Percentiles rank a stretch among this genome's conserved stretches.
These are phyloP conservation scores for Phytophthora cajani DNA, from an alignment of 352 stramenopile genomes.

Conservation along the genomic window DNA sequence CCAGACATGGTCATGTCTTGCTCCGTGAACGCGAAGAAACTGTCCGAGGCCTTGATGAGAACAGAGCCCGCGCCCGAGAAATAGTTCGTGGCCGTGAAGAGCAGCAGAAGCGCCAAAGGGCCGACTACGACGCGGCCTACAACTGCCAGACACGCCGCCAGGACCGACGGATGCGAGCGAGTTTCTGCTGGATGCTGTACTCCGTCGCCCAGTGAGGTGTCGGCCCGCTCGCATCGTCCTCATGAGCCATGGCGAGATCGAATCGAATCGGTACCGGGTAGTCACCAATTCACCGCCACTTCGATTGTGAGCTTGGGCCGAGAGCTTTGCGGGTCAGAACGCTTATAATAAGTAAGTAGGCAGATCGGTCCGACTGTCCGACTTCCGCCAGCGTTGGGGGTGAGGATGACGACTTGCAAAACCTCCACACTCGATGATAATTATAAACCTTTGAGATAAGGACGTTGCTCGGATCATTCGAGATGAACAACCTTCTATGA, in stretches of 20 bases:
- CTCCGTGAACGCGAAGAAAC: slow-evolving; percentile 22
- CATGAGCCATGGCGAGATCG: background rate
- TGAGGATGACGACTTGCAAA: background rate
- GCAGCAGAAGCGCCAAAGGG: background rate
- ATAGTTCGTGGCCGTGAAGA: background rate
- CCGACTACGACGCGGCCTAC: background rate
- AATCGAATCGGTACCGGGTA: background rate
- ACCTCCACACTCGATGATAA: background rate
- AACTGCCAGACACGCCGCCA: background rate
- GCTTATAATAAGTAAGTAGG: too few relatives aligned
- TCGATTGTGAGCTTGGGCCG: background rate
- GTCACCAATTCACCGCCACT: background rate
- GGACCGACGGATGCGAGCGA: background rate
- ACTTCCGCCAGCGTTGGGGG: background rate
- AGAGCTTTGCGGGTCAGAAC: too few relatives aligned
- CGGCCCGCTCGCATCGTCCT: background rate
- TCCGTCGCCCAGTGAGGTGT: background rate
- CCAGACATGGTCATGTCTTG: slow-evolving; percentile 17
- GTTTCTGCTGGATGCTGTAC: background rate
- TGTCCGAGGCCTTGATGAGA: background rate
- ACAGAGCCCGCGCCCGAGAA: background rate
- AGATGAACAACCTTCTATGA: too few relatives aligned
- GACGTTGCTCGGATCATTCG: too few relatives aligned
- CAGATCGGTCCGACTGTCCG: too few relatives aligned
- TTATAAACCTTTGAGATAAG: too few relatives aligned